A percentile compares a stretch with the other conserved stretches of the same genome.
Evolutionary conservation across 1,139 yeast species (phyloP).

Genomic region (Geotrichum aggregatum): DNA sequence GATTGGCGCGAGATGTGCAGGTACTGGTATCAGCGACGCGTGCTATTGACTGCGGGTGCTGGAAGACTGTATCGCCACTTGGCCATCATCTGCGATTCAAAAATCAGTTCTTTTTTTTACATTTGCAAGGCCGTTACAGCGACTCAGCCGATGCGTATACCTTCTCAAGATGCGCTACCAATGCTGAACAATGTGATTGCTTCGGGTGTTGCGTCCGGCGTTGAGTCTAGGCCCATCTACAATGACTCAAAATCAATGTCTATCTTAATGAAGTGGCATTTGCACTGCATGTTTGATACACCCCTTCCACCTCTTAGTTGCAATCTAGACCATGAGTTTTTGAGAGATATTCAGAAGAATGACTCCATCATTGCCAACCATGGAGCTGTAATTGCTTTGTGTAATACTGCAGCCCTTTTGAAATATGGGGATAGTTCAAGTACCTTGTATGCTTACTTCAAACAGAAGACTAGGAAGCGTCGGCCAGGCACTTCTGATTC

Average conservation of each 20-base stretch:
- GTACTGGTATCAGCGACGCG: constrained; percentile 36
- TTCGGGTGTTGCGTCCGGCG: not conserved
- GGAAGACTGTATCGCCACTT: constrained; percentile 37
- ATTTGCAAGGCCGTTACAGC: constrained; percentile 33
- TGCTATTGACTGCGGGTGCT: constrained; percentile 33
- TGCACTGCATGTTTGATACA: not conserved
- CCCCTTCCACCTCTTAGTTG: not conserved
- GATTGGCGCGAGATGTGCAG: constrained; percentile 35
- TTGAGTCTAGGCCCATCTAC: not conserved
- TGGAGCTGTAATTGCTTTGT: constrained; percentile 30
- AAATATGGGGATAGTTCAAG: constrained; percentile 28
- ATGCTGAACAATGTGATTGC: constrained; percentile 2
- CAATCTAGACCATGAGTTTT: not conserved
- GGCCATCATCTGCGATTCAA: constrained; percentile 30
- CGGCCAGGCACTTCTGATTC: not conserved
- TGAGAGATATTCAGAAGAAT: not conserved
- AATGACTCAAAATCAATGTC: not conserved
- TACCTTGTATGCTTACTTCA: constrained; percentile 16
- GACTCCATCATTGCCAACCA: constrained; percentile 13
- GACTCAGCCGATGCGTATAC: constrained; percentile 27
- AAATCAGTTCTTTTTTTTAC: constrained; percentile 35
- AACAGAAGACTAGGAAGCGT: not conserved
- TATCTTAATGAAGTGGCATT: not conserved
- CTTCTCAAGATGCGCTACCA: not conserved
- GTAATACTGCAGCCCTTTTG: constrained; percentile 32